A percentile compares a stretch with the other conserved stretches of the same genome.
Conservation (phyloP, 1,139 yeast species). For the Kodamaea alishanica region DNA sequence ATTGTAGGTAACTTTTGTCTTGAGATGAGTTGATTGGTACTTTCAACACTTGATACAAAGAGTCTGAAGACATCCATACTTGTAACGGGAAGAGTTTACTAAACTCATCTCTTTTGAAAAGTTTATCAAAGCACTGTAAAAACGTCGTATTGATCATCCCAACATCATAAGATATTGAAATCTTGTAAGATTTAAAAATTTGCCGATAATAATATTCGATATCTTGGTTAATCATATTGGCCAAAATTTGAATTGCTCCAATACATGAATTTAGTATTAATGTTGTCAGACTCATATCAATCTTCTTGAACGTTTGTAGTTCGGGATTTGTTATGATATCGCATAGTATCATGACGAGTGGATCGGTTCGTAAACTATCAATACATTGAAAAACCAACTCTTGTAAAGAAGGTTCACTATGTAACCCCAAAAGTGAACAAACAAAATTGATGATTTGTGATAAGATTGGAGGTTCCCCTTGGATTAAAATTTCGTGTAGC, state of each 20-base stretch:
- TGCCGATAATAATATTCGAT: slow-evolving; percentile 20
- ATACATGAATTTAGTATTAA: slow-evolving; percentile 34
- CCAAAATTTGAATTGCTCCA: slow-evolving; percentile 45
- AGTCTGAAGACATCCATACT: slow-evolving; percentile 47
- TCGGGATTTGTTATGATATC: slow-evolving; percentile 26
- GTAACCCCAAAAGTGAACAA: slow-evolving; percentile 49
- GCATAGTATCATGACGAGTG: slow-evolving; percentile 22
- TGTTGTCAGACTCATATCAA: slow-evolving; percentile 5
- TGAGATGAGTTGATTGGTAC: slow-evolving; percentile 25
- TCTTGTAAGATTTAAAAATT: slow-evolving; percentile 26
- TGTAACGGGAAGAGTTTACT: slow-evolving; percentile 38
- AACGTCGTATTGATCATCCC: slow-evolving; percentile 31
- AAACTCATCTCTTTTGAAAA: slow-evolving; percentile 26
- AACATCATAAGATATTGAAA: slow-evolving; percentile 25
- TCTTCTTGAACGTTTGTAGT: slow-evolving; percentile 17
- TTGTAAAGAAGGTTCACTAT: slow-evolving; percentile 34
- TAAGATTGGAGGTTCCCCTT: slow-evolving; percentile 48
- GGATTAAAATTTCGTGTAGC: slow-evolving; percentile 44
- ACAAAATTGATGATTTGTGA: slow-evolving; percentile 42
- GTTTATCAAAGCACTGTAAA: slow-evolving; percentile 32
- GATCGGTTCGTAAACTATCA: slow-evolving; percentile 20
- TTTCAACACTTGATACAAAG: slow-evolving; percentile 37
- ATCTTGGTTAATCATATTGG: slow-evolving; percentile 18
- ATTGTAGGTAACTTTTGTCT: slow-evolving; percentile 32
- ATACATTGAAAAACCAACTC: slow-evolving; percentile 36